Evolutionary conservation across 805 yeast genomes (phyloP).

Genomic region (Saccharomycopsis fodiens): DNA sequence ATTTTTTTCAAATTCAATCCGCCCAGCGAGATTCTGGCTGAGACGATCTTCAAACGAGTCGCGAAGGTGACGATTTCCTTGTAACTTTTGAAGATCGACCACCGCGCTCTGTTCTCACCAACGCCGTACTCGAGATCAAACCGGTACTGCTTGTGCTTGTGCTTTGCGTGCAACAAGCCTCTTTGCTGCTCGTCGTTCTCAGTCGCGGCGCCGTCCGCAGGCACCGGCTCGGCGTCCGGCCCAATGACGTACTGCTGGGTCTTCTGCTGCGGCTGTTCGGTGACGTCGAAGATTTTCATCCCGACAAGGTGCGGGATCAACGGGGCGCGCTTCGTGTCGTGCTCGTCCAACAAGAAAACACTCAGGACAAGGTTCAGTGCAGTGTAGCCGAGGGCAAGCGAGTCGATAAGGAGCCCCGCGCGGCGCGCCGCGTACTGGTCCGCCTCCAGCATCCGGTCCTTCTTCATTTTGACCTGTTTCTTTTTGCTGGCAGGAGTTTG

Average conservation of each 20-base stretch:
- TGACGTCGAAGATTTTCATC: constrained; percentile 48
- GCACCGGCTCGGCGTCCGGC: background rate
- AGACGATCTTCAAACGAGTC: constrained; percentile 6
- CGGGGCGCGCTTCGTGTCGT: constrained; percentile 74
- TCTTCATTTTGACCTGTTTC: background rate
- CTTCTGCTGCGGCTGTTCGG: constrained; percentile 24
- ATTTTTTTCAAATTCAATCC: constrained; percentile 13
- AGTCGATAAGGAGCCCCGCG: constrained; percentile 32
- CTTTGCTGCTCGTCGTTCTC: constrained; percentile 15
- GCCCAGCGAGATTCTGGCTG: constrained; percentile 5
- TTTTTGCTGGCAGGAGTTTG: background rate
- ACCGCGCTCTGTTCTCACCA: constrained; percentile 66
- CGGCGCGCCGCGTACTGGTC: constrained; percentile 14
- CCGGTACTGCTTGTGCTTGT: constrained; percentile 36
- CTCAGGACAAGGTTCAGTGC: constrained; percentile 71
- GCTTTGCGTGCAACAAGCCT: background rate
- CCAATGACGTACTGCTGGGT: background rate
- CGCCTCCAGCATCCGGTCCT: constrained; percentile 10
- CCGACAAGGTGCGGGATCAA: constrained; percentile 67
- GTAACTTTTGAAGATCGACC: constrained; percentile 70
- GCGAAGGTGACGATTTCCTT: constrained; percentile 51
- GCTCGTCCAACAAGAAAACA: constrained; percentile 67
- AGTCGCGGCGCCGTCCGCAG: constrained; percentile 19
- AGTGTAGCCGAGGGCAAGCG: constrained; percentile 61
- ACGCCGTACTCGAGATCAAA: constrained; percentile 88